Percentiles rank a stretch among this genome's conserved stretches.
phyloP scores from a whole-genome alignment of 768 basidiomycete species.

The Termitomyces sp. region DNA sequence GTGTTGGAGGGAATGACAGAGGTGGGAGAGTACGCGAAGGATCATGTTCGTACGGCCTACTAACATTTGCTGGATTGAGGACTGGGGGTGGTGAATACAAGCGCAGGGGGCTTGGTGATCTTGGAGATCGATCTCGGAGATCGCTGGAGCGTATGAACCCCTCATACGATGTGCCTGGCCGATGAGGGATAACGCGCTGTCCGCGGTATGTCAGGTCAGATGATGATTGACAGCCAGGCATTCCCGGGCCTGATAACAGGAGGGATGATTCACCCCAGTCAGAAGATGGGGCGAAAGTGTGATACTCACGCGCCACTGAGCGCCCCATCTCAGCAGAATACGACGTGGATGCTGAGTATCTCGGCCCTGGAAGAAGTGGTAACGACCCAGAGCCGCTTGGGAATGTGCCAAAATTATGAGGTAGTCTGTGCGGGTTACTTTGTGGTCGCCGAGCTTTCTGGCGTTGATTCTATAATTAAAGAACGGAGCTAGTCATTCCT shows the following conservation, averaged over 20 bases:
- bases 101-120: constrained; percentile 17
- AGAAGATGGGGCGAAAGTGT: constrained; percentile 21
- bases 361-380: constrained; percentile 5
- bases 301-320: constrained; percentile 13
- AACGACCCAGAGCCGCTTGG: constrained; percentile 32
- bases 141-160: background rate
- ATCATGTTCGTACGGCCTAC: constrained; percentile 16
- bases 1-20: constrained; percentile 18
- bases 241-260: constrained; percentile 49
- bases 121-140: background rate
- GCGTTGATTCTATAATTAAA: constrained; percentile 65
- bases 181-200: constrained; percentile 1
- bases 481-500: constrained; percentile 14
- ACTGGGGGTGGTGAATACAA: constrained; percentile 15
- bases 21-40: constrained; percentile 31
- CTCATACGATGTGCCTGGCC: constrained; percentile 6
- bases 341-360: constrained; percentile 2
- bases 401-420: constrained; percentile 61
- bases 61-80: constrained; percentile 18
- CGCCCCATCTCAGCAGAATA: background rate
- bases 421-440: constrained; percentile 45
- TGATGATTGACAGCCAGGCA: constrained; percentile 33
- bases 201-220: constrained; percentile 1
- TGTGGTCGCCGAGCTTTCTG: constrained; percentile 82
- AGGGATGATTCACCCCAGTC: constrained; percentile 29